phyloP scores from a whole-genome alignment of 2,329 filamentous ascomycete genomes.

The Colletotrichum sp. region DNA sequence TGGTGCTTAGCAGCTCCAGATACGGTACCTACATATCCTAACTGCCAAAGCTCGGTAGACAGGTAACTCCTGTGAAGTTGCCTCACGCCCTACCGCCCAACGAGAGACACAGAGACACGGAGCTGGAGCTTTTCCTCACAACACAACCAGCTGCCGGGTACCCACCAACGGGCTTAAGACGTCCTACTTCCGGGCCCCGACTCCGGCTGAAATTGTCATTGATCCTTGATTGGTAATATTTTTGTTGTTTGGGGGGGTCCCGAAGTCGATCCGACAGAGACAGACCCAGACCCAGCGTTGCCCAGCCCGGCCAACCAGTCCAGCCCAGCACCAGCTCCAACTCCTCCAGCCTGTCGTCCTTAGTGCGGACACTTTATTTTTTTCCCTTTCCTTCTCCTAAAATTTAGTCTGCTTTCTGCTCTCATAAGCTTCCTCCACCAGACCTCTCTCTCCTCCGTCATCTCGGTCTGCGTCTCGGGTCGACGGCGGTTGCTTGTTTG shows the following conservation, averaged over 20 bases:
- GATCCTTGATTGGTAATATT: constrained; percentile 16
- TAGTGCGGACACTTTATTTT: neutral
- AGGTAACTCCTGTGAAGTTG: neutral
- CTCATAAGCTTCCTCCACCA: constrained; percentile 65
- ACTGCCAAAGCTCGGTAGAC: neutral
- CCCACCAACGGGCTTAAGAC: constrained; percentile 11
- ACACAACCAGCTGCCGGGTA: neutral
- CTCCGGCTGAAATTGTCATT: constrained; percentile 1
- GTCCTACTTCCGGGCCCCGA: constrained; percentile 8
- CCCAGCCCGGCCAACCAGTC: neutral
- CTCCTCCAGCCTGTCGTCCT: neutral
- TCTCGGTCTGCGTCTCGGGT: neutral
- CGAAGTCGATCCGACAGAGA: constrained; percentile 13
- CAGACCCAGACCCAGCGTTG: neutral
- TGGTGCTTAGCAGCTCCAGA: neutral
- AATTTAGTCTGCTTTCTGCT: constrained; percentile 55
- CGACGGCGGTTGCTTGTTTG: neutral
- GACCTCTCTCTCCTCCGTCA: constrained; percentile 54
- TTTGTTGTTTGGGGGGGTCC: neutral
- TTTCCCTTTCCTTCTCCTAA: constrained; percentile 52
- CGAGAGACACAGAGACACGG: neutral
- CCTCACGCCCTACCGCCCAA: neutral
- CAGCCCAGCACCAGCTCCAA: neutral
- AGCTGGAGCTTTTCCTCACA: neutral
- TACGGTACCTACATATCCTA: constrained; percentile 13